Conservation (phyloP, 768 basidiomycete genomes). For the Pulveroboletus sp. region DNA sequence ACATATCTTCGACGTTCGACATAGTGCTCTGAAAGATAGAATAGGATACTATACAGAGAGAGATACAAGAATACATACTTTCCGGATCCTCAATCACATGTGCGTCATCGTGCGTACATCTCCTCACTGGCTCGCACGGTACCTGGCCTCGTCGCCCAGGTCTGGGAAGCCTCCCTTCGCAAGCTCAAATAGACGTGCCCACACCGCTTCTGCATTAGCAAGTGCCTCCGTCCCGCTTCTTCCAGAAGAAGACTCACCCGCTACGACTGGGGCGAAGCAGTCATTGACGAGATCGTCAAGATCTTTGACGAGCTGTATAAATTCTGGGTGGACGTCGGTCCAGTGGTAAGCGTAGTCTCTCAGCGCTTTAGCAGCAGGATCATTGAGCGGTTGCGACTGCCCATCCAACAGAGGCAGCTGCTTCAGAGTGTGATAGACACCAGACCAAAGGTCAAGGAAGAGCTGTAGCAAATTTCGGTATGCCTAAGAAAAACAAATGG, state of each 20-base stretch:
- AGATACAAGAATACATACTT: no score
- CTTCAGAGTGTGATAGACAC: constrained; percentile 35
- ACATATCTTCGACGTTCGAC: no score
- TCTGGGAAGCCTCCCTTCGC: constrained; percentile 61
- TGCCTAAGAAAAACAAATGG: background rate
- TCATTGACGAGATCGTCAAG: constrained; percentile 47
- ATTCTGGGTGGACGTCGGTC: constrained; percentile 48
- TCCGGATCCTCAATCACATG: no score
- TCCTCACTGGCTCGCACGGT: background rate
- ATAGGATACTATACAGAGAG: no score
- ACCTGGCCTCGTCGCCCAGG: constrained; percentile 34
- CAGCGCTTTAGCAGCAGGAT: constrained; percentile 32
- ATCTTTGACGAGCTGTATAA: constrained; percentile 51
- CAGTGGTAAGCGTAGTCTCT: constrained; percentile 58
- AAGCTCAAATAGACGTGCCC: constrained; percentile 57
- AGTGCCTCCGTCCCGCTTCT: constrained; percentile 9
- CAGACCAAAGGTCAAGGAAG: constrained; percentile 68
- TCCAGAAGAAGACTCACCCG: constrained; percentile 22
- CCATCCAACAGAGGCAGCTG: no score
- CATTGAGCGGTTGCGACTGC: background rate
- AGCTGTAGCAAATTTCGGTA: constrained; percentile 39
- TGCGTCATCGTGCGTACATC: no score
- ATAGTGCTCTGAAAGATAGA: no score
- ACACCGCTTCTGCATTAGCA: constrained; percentile 46
- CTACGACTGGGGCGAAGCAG: constrained; percentile 34